Evolutionary conservation across 306 rosid species (phyloP).

Genomic region (Heteromeles arbutifolia): DNA sequence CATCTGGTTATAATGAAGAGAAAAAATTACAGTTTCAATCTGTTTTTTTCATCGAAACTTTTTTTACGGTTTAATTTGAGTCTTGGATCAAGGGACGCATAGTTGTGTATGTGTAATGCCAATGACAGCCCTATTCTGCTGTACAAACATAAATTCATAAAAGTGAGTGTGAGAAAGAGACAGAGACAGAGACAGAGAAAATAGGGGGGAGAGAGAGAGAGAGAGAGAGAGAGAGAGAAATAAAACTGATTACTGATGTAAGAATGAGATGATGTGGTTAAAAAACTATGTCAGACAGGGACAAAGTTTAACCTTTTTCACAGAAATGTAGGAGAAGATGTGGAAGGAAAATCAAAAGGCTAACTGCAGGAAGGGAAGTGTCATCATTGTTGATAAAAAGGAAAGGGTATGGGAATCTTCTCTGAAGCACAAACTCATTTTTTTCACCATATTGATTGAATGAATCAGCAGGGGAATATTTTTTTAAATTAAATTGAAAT

Average conservation of each 20-base stretch:
- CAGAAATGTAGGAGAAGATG: constrained; percentile 92
- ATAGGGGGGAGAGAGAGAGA: constrained; percentile 12
- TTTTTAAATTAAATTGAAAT: not conserved
- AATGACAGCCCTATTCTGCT: not conserved
- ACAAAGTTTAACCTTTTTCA: constrained; percentile 87
- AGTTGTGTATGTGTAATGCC: not conserved
- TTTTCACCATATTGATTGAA: constrained; percentile 35
- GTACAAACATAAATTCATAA: constrained; percentile 2
- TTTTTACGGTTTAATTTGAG: not conserved
- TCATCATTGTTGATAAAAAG: constrained; percentile 74
- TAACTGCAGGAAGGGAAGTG: constrained; percentile 47
- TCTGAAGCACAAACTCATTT: constrained; percentile 31
- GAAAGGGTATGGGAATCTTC: constrained; percentile 85
- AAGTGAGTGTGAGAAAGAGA: constrained; percentile 16
- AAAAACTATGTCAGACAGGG: constrained; percentile 61
- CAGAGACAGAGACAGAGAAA: constrained; percentile 24
- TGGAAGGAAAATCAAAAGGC: constrained; percentile 55
- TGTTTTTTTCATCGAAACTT: not conserved
- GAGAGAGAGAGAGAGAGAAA: constrained; percentile 12
- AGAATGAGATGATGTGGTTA: constrained; percentile 40
- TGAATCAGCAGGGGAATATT: constrained; percentile 17
- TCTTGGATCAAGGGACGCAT: constrained; percentile 14
- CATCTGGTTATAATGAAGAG: not conserved
- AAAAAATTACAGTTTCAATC: not conserved
- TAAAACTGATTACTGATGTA: constrained; percentile 27